phyloP scores from a whole-genome alignment of 2,329 filamentous ascomycete species.

The Botrytis paeoniae region DNA sequence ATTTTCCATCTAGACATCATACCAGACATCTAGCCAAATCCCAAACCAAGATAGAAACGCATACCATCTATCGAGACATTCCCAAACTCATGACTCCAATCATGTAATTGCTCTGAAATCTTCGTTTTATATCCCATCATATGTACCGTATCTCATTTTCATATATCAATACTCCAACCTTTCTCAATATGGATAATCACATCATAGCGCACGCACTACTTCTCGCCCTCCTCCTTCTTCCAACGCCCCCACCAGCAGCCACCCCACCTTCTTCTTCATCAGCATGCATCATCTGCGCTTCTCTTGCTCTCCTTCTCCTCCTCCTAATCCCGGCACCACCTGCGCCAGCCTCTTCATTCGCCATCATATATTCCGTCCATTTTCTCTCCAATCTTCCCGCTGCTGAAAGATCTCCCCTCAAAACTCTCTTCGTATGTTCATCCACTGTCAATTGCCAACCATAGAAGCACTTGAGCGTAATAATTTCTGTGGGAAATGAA shows the following conservation, averaged over 20 bases:
- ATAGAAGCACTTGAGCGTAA: conserved; percentile 89
- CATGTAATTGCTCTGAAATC: neutral
- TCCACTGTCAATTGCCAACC: conserved; percentile 94
- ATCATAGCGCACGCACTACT: conserved; percentile 64
- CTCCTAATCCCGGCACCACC: conserved; percentile 64
- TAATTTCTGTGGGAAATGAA: conserved; percentile 70
- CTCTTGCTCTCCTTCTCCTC: conserved; percentile 71
- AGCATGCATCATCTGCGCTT: conserved; percentile 76
- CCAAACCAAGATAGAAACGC: neutral
- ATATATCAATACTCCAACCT: neutral
- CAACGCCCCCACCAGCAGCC: conserved; percentile 41
- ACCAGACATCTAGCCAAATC: neutral
- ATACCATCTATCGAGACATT: neutral
- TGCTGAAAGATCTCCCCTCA: conserved; percentile 70
- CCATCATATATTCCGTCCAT: conserved; percentile 94
- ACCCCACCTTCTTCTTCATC: conserved; percentile 71
- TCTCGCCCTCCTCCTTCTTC: conserved; percentile 58
- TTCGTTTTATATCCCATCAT: conserved; percentile 2
- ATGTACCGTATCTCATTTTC: conserved; percentile 3
- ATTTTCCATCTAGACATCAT: neutral
- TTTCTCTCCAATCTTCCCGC: conserved; percentile 81
- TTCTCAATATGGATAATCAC: conserved; percentile 44
- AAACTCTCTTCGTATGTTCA: conserved; percentile 83
- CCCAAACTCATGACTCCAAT: neutral
- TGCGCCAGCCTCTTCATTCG: conserved; percentile 76